Evolutionary conservation across 2,329 filamentous ascomycete species (phyloP).

Genomic region (Sclerotinia nivalis): DNA sequence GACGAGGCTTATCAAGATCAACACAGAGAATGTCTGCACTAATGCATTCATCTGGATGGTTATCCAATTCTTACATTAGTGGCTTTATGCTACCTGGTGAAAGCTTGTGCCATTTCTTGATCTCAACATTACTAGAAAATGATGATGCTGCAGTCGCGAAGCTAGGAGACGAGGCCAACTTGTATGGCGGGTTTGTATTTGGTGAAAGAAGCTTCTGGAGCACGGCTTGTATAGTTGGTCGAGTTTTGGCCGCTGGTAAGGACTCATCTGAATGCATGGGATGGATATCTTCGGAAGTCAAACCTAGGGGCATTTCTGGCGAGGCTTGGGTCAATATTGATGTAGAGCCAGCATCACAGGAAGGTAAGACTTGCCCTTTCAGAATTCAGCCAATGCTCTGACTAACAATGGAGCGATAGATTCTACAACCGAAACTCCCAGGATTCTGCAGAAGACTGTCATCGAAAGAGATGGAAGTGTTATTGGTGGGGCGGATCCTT

Average conservation of each 20-base stretch:
- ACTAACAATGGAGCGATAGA: conserved; percentile 48
- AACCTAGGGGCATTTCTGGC: conserved; percentile 49
- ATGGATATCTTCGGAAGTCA: conserved; percentile 64
- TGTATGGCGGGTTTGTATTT: conserved; percentile 66
- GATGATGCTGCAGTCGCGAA: conserved; percentile 59
- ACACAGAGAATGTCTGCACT: conserved; percentile 51
- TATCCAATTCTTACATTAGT: conserved; percentile 67
- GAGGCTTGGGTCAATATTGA: conserved; percentile 63
- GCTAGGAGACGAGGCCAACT: conserved; percentile 60
- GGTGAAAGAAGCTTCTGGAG: conserved; percentile 68
- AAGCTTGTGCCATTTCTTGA: conserved; percentile 61
- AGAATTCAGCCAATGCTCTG: not conserved
- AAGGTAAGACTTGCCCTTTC: conserved; percentile 27
- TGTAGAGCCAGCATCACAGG: conserved; percentile 50
- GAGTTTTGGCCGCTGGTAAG: conserved; percentile 62
- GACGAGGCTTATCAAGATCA: conserved; percentile 31
- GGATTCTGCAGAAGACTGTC: conserved; percentile 60
- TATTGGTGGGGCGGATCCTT: conserved; percentile 57
- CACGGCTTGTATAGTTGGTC: conserved; percentile 63
- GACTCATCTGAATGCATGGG: conserved; percentile 67
- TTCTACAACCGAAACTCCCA: conserved; percentile 54
- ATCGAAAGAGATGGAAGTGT: conserved; percentile 63
- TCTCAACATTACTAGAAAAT: conserved; percentile 65
- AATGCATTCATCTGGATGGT: conserved; percentile 62
- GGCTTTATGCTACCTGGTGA: conserved; percentile 66